Evolutionary conservation across 169 alveolate species (phyloP).

Genomic region (Toxoplasma gondii): DNA sequence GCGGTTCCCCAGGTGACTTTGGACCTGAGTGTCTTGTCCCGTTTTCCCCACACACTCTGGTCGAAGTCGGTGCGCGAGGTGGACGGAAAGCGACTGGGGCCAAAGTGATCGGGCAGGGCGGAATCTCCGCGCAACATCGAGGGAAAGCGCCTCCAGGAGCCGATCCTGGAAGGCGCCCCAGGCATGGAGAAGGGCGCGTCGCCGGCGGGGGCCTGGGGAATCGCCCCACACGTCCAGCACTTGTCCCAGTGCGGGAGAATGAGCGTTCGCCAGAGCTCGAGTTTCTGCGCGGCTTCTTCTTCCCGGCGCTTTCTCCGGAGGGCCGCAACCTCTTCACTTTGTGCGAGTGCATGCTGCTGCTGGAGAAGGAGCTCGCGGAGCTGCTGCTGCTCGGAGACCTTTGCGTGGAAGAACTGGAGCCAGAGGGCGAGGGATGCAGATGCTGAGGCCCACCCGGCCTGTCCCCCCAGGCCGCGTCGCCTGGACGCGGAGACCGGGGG

Average conservation of each 20-base stretch:
- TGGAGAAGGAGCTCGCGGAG: constrained; percentile 39
- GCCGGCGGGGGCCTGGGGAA: background rate
- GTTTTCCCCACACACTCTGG: background rate
- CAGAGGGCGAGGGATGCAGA: constrained; percentile 32
- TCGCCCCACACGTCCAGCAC: constrained; percentile 43
- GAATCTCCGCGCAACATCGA: background rate
- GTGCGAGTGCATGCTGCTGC: constrained; percentile 36
- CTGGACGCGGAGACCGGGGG: background rate
- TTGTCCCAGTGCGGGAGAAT: constrained; percentile 56
- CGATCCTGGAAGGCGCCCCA: constrained; percentile 7
- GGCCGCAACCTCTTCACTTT: constrained; percentile 1
- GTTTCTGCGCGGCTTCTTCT: constrained; percentile 29
- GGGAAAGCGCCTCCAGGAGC: background rate
- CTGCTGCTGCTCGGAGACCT: constrained; percentile 48
- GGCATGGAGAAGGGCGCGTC: background rate
- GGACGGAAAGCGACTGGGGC: background rate
- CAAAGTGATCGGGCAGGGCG: background rate
- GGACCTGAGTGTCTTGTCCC: background rate
- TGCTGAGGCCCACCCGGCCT: background rate
- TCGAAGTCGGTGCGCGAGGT: background rate
- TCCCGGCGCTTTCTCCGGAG: constrained; percentile 20
- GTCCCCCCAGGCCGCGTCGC: background rate
- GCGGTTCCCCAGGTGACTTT: background rate
- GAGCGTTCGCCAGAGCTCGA: constrained; percentile 47
- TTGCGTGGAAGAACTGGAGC: constrained; percentile 40